Evolutionary conservation across 164 flowering plant species (phyloP).

Genomic region (Akebia trifoliata): DNA sequence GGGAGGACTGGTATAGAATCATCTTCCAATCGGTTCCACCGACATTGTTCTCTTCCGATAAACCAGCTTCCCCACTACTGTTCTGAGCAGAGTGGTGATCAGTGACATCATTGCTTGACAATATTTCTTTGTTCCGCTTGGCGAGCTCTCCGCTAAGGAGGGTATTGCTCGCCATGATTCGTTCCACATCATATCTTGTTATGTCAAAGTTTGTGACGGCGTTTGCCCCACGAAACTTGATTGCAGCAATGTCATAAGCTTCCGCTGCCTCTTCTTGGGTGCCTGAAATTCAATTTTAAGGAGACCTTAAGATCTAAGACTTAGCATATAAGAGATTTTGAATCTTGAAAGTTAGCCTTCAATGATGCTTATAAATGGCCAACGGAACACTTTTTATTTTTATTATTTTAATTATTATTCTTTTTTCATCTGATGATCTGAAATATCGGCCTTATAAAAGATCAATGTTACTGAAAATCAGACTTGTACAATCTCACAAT

Average conservation of each 20-base stretch:
- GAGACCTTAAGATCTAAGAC: not conserved
- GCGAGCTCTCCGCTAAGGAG: constrained; percentile 59
- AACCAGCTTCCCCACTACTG: constrained; percentile 16
- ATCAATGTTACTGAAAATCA: constrained; percentile 13
- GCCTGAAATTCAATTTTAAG: constrained; percentile 28
- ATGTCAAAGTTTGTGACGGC: constrained; percentile 74
- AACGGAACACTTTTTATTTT: not conserved
- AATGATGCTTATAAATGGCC: not conserved
- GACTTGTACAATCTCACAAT: constrained; percentile 2
- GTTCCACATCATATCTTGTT: constrained; percentile 50
- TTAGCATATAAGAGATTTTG: not conserved
- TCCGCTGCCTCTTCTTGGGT: constrained; percentile 81
- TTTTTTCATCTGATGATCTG: no score
- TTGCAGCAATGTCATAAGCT: constrained; percentile 76
- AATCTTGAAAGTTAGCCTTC: not conserved
- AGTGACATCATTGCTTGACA: constrained; percentile 3
- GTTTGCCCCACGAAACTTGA: constrained; percentile 60
- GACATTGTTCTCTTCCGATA: constrained; percentile 21
- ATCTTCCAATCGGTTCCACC: constrained; percentile 42
- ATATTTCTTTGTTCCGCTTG: constrained; percentile 33
- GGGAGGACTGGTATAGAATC: constrained; percentile 28
- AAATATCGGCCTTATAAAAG: constrained; percentile 17
- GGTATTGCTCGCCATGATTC: constrained; percentile 54
- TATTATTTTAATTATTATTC: no score
- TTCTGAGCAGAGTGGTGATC: constrained; percentile 16